Base-by-base conservation (phyloP, 2,329 filamentous ascomycete species). In the Monosporascus sp. region DNA sequence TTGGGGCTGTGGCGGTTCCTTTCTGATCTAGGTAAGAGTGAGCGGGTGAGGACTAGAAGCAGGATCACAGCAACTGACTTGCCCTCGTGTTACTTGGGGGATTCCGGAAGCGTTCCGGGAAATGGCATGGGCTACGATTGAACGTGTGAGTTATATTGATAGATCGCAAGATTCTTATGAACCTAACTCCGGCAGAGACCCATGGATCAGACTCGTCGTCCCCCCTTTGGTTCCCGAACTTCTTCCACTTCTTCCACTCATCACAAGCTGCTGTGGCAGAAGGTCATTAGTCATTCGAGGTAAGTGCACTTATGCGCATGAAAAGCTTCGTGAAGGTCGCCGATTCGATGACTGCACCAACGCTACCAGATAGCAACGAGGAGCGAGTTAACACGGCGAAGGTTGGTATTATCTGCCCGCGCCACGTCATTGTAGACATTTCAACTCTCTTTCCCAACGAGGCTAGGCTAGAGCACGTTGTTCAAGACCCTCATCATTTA, bases 131-230 rank as follows among this genome's bases (percentile, higher is more conserved):
- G 55, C 58, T 54, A 65, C 59, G 41, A 48, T n/a, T 50, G 20
- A 46, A 46, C 43, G 43, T 27, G 65, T 68, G 65, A 68, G 65
- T 68, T 67, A 53, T 65, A 63, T 63, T 68, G 61, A 68, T 68
- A 67, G 65, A 63, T 60, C 62, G 58, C 43, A 55, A 62, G 55
- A 52, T 52, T 58, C 63, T 54, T 62, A 62, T 65, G 62, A 65
- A 59, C 65, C 66, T 69, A 69, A 69, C 66, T 63, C 65, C 65
- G 59, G 61, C 63, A 68, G 66, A 66, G 56, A 57, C 49, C 60
- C 61, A 54, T 41, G 57, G 53, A 55, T 47, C 58, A 52, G 49
- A 27, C 11, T 50, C 50, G 49, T 45, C 49, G 37, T 55, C 52
- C 44, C 35, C 26, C 45, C 52, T 37, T 16, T 41, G 50, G 27